These are phyloP conservation scores for Arctium minus DNA, from an alignment of 129 eudicot species.

Conservation along the genomic window DNA sequence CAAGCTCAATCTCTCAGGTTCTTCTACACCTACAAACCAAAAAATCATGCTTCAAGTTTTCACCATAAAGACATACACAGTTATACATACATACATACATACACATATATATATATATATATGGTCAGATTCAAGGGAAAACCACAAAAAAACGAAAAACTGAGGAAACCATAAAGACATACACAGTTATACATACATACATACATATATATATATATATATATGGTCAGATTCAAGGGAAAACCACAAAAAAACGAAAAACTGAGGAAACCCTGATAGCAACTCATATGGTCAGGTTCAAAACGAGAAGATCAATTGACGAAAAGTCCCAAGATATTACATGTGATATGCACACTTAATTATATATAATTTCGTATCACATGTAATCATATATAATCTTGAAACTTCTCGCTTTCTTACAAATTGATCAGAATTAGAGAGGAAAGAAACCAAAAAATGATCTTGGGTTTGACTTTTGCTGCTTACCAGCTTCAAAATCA, in stretches of 20 bases:
- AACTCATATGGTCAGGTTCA: no score
- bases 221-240: neutral
- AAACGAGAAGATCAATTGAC: neutral
- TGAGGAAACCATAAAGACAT: neutral
- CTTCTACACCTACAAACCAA: conserved; percentile 35
- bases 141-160: no score
- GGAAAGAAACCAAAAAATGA: neutral
- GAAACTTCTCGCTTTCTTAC: neutral
- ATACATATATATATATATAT: no score
- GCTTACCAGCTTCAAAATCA: conserved; percentile 2
- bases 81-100: neutral
- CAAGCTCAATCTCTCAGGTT: conserved; percentile 55
- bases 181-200: neutral
- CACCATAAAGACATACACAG: neutral
- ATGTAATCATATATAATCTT: neutral
- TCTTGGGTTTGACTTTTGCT: neutral
- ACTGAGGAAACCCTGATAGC: no score
- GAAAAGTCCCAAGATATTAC: no score
- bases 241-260: no score
- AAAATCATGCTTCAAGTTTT: conserved; percentile 15
- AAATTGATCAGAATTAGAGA: neutral
- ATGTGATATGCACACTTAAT: no score
- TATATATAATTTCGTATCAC: no score
- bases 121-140: neutral
- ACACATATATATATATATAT: no score